Evolutionary conservation across 2,329 filamentous ascomycete genomes (phyloP), one percentile per base, ranked within the genome.

Genomic region (Chrysoporthe austroafricana): DNA sequence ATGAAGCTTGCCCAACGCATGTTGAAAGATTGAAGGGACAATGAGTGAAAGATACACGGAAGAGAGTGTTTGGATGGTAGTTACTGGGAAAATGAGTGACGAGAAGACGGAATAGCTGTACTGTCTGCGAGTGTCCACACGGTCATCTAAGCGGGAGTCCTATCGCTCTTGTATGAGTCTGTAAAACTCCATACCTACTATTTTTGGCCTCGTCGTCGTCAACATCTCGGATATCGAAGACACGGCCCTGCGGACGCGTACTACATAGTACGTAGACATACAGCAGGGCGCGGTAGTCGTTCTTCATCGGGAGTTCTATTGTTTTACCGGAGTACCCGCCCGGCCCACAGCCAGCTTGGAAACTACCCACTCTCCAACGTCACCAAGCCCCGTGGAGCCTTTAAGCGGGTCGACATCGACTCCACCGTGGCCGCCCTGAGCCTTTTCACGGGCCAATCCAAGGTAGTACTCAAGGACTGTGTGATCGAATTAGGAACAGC

Each of bases 1-100:
- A 62, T 42, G 50, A 62, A 43, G 21, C 21, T 66, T 42, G 64
- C 36, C 46, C 50, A 66, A 21, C 54, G 39, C 64, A 66, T 66
- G n/a, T 21, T 66, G 21, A 32, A 39, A 48, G 39, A 48, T 44
- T 42, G 8, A 34, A 7, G 14, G 32, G 26, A n/a, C 34, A 46
- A 21, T 42, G 56, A 56, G 4, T 21, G 4, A 57, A 21, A n/a
- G 32, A 36, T 7, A 21, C 39, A 43, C 58, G 42, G 14, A 26
- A 32, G 9, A 16, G 54, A 59, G 44, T 58, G 63, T 32, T 32
- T 59, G 32, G 18, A 52, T 14, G 44, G 7, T 57, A 34, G 32
- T n/a, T 63, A 4, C 11, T 52, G 44, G 42, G 32, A 36, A 43
- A 64, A 64, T 44, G 50, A 64, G 50, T 26, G 62, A 58, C 52